Conservation (phyloP, 1,284 basidiomycete genomes). For the Malassezia nana region DNA sequence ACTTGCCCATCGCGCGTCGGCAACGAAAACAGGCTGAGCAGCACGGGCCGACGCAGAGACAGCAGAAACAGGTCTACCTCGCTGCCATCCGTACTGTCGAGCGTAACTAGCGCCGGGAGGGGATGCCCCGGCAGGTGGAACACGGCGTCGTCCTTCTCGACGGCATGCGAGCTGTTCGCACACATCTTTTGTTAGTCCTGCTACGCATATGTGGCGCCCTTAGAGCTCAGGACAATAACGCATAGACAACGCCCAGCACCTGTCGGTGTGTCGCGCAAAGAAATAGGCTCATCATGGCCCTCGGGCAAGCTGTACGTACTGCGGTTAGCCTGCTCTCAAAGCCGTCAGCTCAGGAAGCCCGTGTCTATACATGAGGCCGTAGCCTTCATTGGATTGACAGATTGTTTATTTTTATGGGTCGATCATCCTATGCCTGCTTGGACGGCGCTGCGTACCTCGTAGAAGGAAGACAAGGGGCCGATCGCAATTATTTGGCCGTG, state of each 20-base stretch:
- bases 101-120: constrained; percentile 30
- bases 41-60: constrained; percentile 29
- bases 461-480: constrained; percentile 1
- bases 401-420: constrained; percentile 8
- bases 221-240: constrained; percentile 20
- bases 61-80: constrained; percentile 38
- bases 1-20: constrained; percentile 9
- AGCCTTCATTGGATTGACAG: constrained; percentile 21
- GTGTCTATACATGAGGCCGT: constrained; percentile 11
- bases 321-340: not conserved
- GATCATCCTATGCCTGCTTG: not conserved
- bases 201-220: too few species aligned
- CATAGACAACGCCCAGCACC: constrained; percentile 18
- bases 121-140: constrained; percentile 42
- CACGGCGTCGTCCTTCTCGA: constrained; percentile 22
- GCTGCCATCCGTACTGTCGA: constrained; percentile 21
- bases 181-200: constrained; percentile 12
- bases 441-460: not conserved
- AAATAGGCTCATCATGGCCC: constrained; percentile 13
- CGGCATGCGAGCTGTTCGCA: not conserved
- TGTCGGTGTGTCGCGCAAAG: constrained; percentile 17
- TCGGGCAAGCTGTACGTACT: constrained; percentile 2
- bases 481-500: not conserved
- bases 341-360: constrained; percentile 5
- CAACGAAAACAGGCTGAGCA: constrained; percentile 23